Evolutionary conservation across 441 rosid species (phyloP).

Genomic region (Capsella rubella): DNA sequence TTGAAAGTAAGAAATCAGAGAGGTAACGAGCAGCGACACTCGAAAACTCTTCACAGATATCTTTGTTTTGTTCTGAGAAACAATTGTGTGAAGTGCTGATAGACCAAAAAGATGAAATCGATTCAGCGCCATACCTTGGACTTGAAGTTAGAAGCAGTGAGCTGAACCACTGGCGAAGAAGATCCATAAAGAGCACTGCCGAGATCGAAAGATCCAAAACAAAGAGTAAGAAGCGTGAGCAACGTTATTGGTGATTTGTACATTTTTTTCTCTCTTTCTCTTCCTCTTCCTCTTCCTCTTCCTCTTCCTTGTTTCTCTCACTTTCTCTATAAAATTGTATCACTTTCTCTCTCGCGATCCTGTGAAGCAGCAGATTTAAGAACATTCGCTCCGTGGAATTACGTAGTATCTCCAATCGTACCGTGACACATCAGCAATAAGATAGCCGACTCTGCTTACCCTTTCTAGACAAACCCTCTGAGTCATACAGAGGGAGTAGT

Average conservation of each 20-base stretch:
- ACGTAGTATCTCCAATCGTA: conserved; percentile 63
- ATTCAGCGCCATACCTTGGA: conserved; percentile 69
- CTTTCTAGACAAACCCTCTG: conserved; percentile 10
- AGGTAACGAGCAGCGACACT: neutral
- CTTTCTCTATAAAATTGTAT: conserved; percentile 39
- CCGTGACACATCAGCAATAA: conserved; percentile 51
- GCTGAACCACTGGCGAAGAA: conserved; percentile 95
- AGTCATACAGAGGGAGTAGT: neutral
- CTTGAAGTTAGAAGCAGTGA: conserved; percentile 94
- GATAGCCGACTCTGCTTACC: neutral
- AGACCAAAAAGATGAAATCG: conserved; percentile 21
- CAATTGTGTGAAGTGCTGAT: neutral
- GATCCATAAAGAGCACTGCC: conserved; percentile 79
- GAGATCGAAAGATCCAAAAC: conserved; percentile 45
- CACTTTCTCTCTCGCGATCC: conserved; percentile 20
- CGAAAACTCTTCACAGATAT: neutral
- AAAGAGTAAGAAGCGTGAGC: conserved; percentile 41
- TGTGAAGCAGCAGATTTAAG: conserved; percentile 39
- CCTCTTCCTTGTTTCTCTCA: conserved; percentile 25
- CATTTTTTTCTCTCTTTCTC: conserved; percentile 41
- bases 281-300: neutral
- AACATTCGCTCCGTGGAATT: conserved; percentile 29
- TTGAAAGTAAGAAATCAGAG: neutral
- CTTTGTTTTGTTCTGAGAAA: neutral
- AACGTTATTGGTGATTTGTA: conserved; percentile 47